Evolutionary conservation across 352 stramenopile species (phyloP), one percentile per base, ranked within the genome.

Genomic region (Globisporangium megalacanthum): DNA sequence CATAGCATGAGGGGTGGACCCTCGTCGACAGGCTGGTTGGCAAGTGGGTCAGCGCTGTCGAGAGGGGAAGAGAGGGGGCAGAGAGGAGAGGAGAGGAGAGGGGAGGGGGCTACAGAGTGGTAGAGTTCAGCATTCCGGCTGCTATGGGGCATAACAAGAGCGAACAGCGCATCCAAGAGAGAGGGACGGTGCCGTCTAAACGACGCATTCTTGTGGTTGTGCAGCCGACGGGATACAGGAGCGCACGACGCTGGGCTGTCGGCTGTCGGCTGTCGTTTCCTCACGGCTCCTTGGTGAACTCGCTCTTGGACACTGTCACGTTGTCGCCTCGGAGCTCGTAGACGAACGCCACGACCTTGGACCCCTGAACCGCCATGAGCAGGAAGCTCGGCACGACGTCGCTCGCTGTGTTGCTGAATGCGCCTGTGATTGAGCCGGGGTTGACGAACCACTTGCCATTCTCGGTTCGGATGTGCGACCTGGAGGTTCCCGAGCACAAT

Each of bases 401-500:
- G 59, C 69, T 83, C 1, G 75, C 64, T 20, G 83, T 70, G 45
- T 86, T 84, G 29, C 83, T 96, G 70, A 97, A 98, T 1, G 96
- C 95, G 44, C 97, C 97, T 0, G 96, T 99, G 65, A 99, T 99
- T 17, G 90, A 98, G 29, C 94, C 92, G 36, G 97, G 97, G 70
- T 99, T 99, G 50, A 99, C 90, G 60, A 98, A 98, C 84, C 92
- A 98, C 49, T 95, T 96, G 60, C 94, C 96, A 52, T 98, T 89
- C 54, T 97, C 83, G 37, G 97, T 88, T 20, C 88, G 77, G 49
- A 99, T 91, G 56, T 97, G 77, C 17, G 80, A 86, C 20, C 81
- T 92, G 55, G 8, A 29, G 6, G 39, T n/a, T 29, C 25, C 25
- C 25, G 25, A 45, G 39, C 39, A 46, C 39, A 19, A 10, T 4